Percentiles rank a stretch among this genome's conserved stretches.
Conservation (phyloP, 2,329 filamentous ascomycete species). For the Apiospora marii region DNA sequence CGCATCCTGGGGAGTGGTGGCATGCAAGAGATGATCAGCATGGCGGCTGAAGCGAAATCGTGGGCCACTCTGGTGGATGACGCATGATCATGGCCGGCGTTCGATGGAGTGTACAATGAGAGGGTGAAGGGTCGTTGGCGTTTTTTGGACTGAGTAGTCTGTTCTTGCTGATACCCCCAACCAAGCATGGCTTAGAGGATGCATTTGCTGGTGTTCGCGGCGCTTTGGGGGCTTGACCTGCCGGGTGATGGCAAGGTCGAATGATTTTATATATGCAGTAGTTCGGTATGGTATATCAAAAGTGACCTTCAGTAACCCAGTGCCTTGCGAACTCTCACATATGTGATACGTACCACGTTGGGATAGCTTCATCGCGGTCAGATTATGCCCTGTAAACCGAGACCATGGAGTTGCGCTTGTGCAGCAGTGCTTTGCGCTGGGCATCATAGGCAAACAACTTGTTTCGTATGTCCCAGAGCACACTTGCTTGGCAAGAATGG, state of each 20-base stretch:
- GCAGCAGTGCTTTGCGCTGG: too few species aligned
- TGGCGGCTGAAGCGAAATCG: not conserved
- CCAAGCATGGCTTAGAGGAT: slow-evolving; percentile 11
- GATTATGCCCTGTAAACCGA: too few species aligned
- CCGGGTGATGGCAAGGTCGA: not conserved
- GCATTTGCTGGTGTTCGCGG: slow-evolving; percentile 8
- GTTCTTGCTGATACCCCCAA: slow-evolving; percentile 27
- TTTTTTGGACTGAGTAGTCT: slow-evolving; percentile 39
- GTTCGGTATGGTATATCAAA: not conserved
- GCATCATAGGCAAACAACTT: too few species aligned
- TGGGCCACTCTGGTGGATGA: not conserved
- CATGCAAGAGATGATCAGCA: not conserved
- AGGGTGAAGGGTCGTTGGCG: not conserved
- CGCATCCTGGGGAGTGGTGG: not conserved
- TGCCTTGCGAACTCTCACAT: not conserved
- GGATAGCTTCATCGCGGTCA: too few species aligned
- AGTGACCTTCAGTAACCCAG: not conserved
- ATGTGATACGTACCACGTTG: not conserved
- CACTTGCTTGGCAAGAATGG: too few species aligned
- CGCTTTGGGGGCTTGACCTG: not conserved
- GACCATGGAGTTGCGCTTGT: too few species aligned
- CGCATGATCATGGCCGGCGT: not conserved
- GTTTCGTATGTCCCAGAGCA: too few species aligned
- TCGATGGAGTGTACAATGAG: not conserved
- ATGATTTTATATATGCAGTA: slow-evolving; percentile 19